A percentile compares a stretch with the other conserved stretches of the same genome.
Evolutionary conservation across 2,329 filamentous ascomycete genomes (phyloP).

Genomic region (Exophiala bonariae): DNA sequence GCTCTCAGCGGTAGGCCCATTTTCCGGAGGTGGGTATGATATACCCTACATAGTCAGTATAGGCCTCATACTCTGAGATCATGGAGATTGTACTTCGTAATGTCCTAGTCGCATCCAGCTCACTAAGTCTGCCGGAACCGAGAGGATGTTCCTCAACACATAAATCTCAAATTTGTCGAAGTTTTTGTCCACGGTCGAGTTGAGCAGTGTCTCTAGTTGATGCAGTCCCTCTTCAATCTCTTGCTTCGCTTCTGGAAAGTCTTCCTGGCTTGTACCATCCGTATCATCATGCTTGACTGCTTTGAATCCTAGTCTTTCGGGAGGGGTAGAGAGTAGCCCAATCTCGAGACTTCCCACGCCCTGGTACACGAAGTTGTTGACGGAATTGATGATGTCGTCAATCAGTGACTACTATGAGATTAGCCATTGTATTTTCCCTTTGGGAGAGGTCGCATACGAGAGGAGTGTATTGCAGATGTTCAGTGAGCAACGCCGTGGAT

Average conservation of each 20-base stretch:
- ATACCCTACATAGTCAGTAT: constrained; percentile 20
- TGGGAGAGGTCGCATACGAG: constrained; percentile 60
- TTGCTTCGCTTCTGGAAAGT: constrained; percentile 53
- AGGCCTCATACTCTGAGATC: neutral
- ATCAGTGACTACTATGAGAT: constrained; percentile 70
- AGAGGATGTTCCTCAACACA: constrained; percentile 80
- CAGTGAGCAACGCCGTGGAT: constrained; percentile 71
- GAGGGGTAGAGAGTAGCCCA: constrained; percentile 72
- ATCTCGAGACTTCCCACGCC: constrained; percentile 85
- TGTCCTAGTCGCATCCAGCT: constrained; percentile 80
- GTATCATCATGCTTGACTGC: constrained; percentile 48
- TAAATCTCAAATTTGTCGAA: constrained; percentile 90
- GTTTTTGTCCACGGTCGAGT: constrained; percentile 77
- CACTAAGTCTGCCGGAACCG: constrained; percentile 68
- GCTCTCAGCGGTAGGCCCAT: constrained; percentile 63
- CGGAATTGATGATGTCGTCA: constrained; percentile 96
- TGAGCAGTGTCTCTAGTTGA: constrained; percentile 78
- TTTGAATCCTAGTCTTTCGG: constrained; percentile 77
- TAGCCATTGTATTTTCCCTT: constrained; percentile 6
- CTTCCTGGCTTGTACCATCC: constrained; percentile 40
- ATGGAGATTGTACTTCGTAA: constrained; percentile 64
- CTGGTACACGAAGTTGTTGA: constrained; percentile 90
- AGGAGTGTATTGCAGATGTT: constrained; percentile 93
- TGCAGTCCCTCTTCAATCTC: constrained; percentile 90
- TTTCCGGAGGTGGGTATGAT: constrained; percentile 31